These are phyloP conservation scores for Kandelia obovata DNA, from an alignment of 345 rosid species.

Conservation along the genomic window DNA sequence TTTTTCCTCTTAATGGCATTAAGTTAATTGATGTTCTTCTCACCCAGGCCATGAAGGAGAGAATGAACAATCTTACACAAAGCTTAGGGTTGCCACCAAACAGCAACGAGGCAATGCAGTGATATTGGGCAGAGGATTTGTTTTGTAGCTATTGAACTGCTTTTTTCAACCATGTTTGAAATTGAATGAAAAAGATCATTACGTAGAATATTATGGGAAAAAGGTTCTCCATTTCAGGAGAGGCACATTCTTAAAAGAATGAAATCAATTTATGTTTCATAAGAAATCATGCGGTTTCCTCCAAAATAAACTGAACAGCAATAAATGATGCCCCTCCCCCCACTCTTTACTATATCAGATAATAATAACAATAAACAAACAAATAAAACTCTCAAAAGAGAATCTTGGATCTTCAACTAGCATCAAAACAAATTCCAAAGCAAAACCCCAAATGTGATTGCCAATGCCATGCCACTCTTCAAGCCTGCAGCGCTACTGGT, in stretches of 20 bases:
- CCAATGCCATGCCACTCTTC: constrained; percentile 18
- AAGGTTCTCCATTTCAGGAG: not conserved
- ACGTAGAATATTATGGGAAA: not conserved
- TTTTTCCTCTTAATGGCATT: too few relatives aligned
- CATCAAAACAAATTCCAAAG: constrained; percentile 31
- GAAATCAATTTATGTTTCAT: not conserved
- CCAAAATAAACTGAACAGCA: not conserved
- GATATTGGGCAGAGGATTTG: not conserved
- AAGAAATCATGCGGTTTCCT: not conserved
- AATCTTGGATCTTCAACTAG: not conserved
- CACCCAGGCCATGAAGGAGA: constrained; percentile 13
- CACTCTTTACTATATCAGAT: not conserved
- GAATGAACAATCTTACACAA: constrained; percentile 22
- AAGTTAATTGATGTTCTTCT: not conserved
- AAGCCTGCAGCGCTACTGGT: constrained; percentile 41
- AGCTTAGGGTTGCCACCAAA: constrained; percentile 27
- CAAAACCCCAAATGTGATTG: constrained; percentile 13
- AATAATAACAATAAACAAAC: not conserved
- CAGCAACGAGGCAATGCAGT: constrained; percentile 15
- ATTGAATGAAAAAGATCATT: too few relatives aligned
- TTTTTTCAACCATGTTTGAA: too few relatives aligned
- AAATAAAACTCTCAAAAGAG: not conserved
- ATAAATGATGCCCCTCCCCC: not conserved
- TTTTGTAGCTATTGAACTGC: too few relatives aligned
- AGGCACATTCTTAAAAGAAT: not conserved